A percentile compares a stretch with the other conserved stretches of the same genome.
Conservation (phyloP, 768 basidiomycete genomes). For the Naganishia friedmannii region DNA sequence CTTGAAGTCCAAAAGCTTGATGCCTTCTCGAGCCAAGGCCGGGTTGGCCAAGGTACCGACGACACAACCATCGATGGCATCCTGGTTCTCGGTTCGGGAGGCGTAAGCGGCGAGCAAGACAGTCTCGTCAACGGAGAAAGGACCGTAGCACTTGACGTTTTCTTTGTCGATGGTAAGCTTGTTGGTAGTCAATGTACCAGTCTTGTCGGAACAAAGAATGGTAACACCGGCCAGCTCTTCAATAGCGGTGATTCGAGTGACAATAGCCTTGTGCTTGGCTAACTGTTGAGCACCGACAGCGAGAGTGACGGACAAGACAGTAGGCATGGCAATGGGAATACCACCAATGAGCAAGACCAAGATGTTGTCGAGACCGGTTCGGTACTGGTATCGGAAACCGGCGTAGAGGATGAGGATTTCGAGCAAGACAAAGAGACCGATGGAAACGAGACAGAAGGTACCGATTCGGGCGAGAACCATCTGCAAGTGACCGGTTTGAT, state of each 20-base stretch:
- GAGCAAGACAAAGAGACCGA: conserved; percentile 90
- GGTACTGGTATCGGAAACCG: conserved; percentile 83
- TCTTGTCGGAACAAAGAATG: conserved; percentile 98
- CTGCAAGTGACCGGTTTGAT: conserved; percentile 96
- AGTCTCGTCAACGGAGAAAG: conserved; percentile 83
- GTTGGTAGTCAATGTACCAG: conserved; percentile 96
- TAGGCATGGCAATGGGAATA: conserved; percentile 99
- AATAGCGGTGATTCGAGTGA: conserved; percentile 98
- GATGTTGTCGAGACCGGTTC: conserved; percentile 93
- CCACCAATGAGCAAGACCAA: conserved; percentile 98
- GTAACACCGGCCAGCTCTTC: conserved; percentile 98
- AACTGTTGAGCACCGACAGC: conserved; percentile 98
- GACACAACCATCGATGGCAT: conserved; percentile 89
- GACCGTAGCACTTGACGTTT: conserved; percentile 85
- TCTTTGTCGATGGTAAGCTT: conserved; percentile 95
- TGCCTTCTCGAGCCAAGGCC: conserved; percentile 75
- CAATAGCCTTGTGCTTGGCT: conserved; percentile 98
- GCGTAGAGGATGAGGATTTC: conserved; percentile 94
- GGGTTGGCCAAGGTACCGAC: conserved; percentile 73
- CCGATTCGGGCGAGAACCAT: conserved; percentile 98
- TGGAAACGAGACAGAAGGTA: conserved; percentile 92
- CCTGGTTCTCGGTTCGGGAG: conserved; percentile 98
- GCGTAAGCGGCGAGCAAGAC: conserved; percentile 92
- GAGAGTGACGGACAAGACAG: conserved; percentile 94
- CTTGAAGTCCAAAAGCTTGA: conserved; percentile 97